Evolutionary conservation across 2,329 filamentous ascomycete species (phyloP), one percentile per base, ranked within the genome.

Genomic region (Fusarium mexicanum): DNA sequence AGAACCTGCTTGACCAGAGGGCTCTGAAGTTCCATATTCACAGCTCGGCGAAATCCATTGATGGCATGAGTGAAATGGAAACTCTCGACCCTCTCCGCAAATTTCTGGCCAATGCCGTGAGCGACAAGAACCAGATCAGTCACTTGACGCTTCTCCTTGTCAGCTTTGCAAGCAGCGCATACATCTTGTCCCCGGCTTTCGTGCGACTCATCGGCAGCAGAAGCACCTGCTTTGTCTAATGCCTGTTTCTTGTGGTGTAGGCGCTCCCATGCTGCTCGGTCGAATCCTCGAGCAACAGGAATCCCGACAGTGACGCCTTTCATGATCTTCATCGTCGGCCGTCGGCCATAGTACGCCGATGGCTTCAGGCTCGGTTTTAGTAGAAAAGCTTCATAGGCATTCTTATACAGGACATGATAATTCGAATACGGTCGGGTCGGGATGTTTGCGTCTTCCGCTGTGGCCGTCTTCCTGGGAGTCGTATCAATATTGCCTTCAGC

Each of bases 1-100:
- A 98, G 86, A 61, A 94, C 89, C 1, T 90, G 87, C 80, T 91
- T 94, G n/a, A 98, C 92, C 14, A 88, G 86, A 6, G 93, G 90
- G 40, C 88, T 93, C 37, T 90, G 89, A 44, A 98, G 87, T 80
- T 99, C 95, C 57, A 95, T 86, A 75, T 98, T 98, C 64, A 98
- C 89, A 26, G 94, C 91, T 67, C 95, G 89, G 18, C 96, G 91
- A 76, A 99, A 96, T 1, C 92, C 90, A 79, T 98, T 98, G 80
- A 98, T 96, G 10, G 95, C 94, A 81, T 98, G 96, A 0, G 96
- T 99, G 78, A 99, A 99, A 81, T 98, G 94, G 78, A 95, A 99
- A 77, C 94, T 98, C 82, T 98, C 96, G 69, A 98, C 94, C 18
- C 95, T 89, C 80, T 99, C 95, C 0, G 95, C 97, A 57, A 98